Conservation (phyloP, 306 rosid species). For the peach (Prunus persica) region Prunus_persica_NCBIv2 NC_034011.1:7715501-7716000, state of each 20-base stretch:
- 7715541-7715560: constrained; percentile 20
- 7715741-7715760: constrained; percentile 16
- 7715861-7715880: constrained; percentile 18
- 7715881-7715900: constrained; percentile 19
- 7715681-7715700: constrained; percentile 24
- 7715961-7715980: constrained; percentile 50
- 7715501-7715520: constrained; percentile 14
- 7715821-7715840: too few relatives aligned
- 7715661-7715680: constrained; percentile 22
- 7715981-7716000: constrained; percentile 55
- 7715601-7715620: constrained; percentile 26
- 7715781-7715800: constrained; percentile 13
- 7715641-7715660: constrained; percentile 28
- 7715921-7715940: constrained; percentile 41
- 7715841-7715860: not conserved
- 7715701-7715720: constrained; percentile 30
- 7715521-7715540: constrained; percentile 23
- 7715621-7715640: constrained; percentile 22
- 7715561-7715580: constrained; percentile 11
- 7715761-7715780: constrained; percentile 24
- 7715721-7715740: constrained; percentile 27
- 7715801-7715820: too few relatives aligned
- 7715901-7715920: constrained; percentile 19
- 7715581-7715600: constrained; percentile 19
- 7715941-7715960: constrained; percentile 27